These are phyloP conservation scores for Cenchrus purpureus DNA, from an alignment of 176 grass and related monocot genomes.

Conservation along the genomic window DNA sequence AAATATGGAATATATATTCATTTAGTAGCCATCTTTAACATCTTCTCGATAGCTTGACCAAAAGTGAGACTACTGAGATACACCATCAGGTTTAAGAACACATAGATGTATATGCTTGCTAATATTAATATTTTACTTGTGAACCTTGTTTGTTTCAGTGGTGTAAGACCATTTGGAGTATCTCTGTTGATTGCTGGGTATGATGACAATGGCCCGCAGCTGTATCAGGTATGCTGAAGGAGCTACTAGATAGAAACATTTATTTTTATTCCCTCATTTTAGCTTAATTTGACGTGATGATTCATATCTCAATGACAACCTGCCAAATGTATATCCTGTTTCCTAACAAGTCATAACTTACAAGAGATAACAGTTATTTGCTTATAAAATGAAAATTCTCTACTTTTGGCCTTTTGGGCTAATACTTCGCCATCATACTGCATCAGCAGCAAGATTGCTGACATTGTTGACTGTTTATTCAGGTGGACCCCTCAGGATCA, in stretches of 20 bases:
- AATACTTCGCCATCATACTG: neutral
- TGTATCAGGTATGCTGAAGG: slow-evolving; percentile 76
- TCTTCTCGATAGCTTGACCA: neutral
- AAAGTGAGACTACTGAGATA: neutral
- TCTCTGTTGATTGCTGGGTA: slow-evolving; percentile 90
- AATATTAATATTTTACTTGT: neutral
- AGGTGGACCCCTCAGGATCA: slow-evolving; percentile 98
- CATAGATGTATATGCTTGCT: neutral
- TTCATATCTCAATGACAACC: neutral
- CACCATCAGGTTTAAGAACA: neutral
- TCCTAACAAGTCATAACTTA: slow-evolving; percentile 2
- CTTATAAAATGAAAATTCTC: slow-evolving; percentile 21
- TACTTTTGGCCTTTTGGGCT: slow-evolving; percentile 21
- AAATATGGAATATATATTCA: neutral
- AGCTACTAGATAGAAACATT: neutral
- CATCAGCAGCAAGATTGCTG: neutral
- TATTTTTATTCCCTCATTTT: neutral
- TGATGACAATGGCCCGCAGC: slow-evolving; percentile 92
- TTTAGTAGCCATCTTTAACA: neutral
- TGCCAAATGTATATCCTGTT: neutral
- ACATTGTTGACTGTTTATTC: slow-evolving; percentile 17
- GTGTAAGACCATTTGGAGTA: slow-evolving; percentile 97
- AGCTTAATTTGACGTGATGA: neutral
- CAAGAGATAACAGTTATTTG: neutral
- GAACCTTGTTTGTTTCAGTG: slow-evolving; percentile 60